Conservation (phyloP, 306 rosid species). For the Quercus parvula region DNA sequence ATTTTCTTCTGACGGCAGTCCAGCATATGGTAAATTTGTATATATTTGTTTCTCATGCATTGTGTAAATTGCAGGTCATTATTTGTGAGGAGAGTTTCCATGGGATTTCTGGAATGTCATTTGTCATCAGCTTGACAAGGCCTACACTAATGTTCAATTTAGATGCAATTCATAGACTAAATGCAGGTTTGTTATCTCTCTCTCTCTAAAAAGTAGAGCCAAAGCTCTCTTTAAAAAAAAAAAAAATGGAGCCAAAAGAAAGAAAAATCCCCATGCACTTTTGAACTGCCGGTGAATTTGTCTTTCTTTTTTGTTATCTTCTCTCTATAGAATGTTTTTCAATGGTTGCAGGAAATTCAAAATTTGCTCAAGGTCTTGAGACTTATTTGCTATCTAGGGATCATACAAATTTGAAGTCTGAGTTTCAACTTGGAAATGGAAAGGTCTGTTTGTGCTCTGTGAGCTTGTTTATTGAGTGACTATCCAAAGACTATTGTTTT, state of each 20-base stretch:
- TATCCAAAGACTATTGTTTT: neutral
- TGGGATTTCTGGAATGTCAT: slow-evolving; percentile 74
- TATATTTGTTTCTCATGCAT: neutral
- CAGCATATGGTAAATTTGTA: neutral
- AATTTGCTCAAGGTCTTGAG: slow-evolving; percentile 43
- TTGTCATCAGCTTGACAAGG: slow-evolving; percentile 65
- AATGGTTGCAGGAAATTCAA: slow-evolving; percentile 52
- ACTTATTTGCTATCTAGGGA: slow-evolving; percentile 70
- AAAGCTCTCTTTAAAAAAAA: neutral
- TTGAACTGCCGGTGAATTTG: neutral
- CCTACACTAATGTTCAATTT: slow-evolving; percentile 53
- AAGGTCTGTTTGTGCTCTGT: slow-evolving; percentile 51
- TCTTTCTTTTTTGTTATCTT: neutral
- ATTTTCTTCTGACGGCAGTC: neutral
- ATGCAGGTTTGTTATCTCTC: slow-evolving; percentile 44
- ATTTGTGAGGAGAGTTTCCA: slow-evolving; percentile 79
- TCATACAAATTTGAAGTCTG: slow-evolving; percentile 61
- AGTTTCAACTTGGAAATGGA: slow-evolving; percentile 68
- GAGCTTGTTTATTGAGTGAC: neutral
- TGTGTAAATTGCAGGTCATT: slow-evolving; percentile 50
- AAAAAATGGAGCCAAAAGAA: neutral
- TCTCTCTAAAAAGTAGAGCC: neutral
- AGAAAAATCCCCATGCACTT: neutral
- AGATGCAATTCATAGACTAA: slow-evolving; percentile 41
- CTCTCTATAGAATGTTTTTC: neutral